These are phyloP conservation scores for Aechmea fasciata DNA, from an alignment of 176 grass and related monocot genomes.

Conservation along the genomic window DNA sequence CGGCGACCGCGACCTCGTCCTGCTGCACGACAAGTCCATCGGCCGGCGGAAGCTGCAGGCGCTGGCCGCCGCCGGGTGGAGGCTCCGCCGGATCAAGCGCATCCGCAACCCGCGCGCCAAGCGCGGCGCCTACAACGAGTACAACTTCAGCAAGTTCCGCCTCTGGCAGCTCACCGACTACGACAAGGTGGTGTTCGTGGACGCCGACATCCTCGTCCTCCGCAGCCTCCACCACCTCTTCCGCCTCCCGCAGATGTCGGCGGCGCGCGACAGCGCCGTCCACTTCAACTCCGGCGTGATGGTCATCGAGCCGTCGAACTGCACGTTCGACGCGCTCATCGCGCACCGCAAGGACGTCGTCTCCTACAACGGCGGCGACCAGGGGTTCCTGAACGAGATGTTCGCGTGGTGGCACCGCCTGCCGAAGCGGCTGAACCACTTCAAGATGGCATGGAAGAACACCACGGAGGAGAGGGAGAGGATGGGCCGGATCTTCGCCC, in stretches of 20 bases:
- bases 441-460: constrained; percentile 97
- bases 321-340: constrained; percentile 66
- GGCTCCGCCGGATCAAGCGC: constrained; percentile 43
- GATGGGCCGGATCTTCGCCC: constrained; percentile 61
- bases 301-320: constrained; percentile 81
- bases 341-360: constrained; percentile 34
- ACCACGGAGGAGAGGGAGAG: constrained; percentile 54
- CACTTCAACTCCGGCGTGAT: constrained; percentile 88
- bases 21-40: constrained; percentile 68
- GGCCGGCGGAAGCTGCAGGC: constrained; percentile 36
- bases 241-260: constrained; percentile 68
- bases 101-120: constrained; percentile 82
- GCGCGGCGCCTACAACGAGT: constrained; percentile 74
- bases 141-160: constrained; percentile 99
- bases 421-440: constrained; percentile 69
- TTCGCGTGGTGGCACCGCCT: constrained; percentile 99
- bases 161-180: constrained; percentile 88
- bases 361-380: constrained; percentile 96
- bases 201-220: constrained; percentile 85
- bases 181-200: constrained; percentile 76
- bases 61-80: constrained; percentile 54
- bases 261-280: constrained; percentile 59
- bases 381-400: constrained; percentile 95
- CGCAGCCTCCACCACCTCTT: constrained; percentile 71
- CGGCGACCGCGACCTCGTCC: constrained; percentile 53